These are phyloP conservation scores for Yarrowia deformans DNA, from an alignment of 805 yeast genomes.

Conservation along the genomic window DNA sequence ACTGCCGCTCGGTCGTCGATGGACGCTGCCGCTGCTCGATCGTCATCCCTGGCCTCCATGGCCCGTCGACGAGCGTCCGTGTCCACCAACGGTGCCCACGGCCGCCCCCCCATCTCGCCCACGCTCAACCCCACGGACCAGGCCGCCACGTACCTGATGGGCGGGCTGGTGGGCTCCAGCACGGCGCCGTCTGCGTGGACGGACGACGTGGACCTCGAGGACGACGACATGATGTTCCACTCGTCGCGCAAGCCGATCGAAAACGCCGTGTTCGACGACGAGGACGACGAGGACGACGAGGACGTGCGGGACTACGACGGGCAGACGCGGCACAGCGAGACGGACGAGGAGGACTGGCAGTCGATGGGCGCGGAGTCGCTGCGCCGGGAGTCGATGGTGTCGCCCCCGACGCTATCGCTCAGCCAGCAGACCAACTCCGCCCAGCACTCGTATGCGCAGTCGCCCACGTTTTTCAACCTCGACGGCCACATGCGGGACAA, in stretches of 20 bases:
- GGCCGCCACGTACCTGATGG: conserved; percentile 45
- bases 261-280: conserved; percentile 43
- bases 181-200: conserved; percentile 42
- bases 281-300: conserved; percentile 46
- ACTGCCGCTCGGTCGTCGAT: conserved; percentile 22
- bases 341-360: conserved; percentile 98
- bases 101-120: conserved; percentile 50
- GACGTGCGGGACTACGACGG: conserved; percentile 44
- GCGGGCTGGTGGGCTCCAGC: conserved; percentile 27
- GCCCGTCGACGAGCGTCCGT: conserved; percentile 42
- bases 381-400: conserved; percentile 49
- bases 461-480: conserved; percentile 37
- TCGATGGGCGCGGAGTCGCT: conserved; percentile 81
- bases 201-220: conserved; percentile 49
- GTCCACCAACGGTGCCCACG: conserved; percentile 37
- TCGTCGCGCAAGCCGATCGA: conserved; percentile 41
- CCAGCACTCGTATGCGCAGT: conserved; percentile 25
- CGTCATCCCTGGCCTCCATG: conserved; percentile 12
- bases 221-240: conserved; percentile 49
- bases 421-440: conserved; percentile 29
- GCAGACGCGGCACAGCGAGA: conserved; percentile 60
- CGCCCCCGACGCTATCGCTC: conserved; percentile 35
- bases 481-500: conserved; percentile 34
- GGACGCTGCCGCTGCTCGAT: conserved; percentile 2
- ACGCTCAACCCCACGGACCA: conserved; percentile 48